Conservation (phyloP, 2,329 filamentous ascomycete genomes). For the Akanthomyces muscarius region DNA sequence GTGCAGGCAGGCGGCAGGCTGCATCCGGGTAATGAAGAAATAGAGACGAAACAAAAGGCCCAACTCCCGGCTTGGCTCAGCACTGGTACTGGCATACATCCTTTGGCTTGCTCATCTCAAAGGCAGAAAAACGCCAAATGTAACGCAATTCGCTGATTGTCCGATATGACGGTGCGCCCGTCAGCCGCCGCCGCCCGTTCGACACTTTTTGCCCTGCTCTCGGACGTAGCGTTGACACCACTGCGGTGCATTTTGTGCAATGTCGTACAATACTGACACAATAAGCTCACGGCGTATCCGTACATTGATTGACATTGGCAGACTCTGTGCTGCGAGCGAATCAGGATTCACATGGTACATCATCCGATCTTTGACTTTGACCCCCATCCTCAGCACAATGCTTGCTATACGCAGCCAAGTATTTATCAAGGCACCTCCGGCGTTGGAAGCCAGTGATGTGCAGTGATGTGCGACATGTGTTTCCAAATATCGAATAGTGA, state of each 20-base stretch:
- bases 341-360: background rate
- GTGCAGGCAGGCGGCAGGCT: too few relatives aligned
- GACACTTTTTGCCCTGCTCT: background rate
- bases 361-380: background rate
- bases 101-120: background rate
- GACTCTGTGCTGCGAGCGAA: background rate
- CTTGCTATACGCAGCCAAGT: background rate
- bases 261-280: background rate
- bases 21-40: too few relatives aligned
- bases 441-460: background rate
- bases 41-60: too few relatives aligned
- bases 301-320: background rate
- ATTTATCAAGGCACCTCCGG: background rate
- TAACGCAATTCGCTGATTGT: background rate
- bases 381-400: too few relatives aligned
- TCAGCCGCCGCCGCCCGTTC: background rate
- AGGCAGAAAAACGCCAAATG: background rate
- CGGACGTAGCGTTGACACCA: background rate
- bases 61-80: too few relatives aligned
- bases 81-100: too few relatives aligned
- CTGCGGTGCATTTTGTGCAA: background rate
- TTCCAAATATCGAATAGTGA: background rate
- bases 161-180: background rate
- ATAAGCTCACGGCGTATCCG: too few relatives aligned
- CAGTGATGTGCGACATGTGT: background rate